phyloP scores from a whole-genome alignment of 2,329 filamentous ascomycete species.

The Rhexocercosporidium sp. region DNA sequence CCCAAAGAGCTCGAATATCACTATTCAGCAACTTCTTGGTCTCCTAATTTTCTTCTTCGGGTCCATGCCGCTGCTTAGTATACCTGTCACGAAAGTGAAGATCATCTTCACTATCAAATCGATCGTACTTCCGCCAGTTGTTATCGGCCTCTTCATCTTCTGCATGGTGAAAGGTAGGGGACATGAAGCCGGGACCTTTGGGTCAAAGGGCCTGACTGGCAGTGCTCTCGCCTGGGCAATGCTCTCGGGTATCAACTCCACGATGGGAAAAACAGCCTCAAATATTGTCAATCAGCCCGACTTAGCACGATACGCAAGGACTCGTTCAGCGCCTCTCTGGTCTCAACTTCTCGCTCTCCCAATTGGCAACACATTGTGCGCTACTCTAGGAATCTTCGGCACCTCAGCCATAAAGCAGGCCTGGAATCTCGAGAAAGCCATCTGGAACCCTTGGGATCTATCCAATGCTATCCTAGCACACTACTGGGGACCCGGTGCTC shows the following conservation, averaged over 20 bases:
- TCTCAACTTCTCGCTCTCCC: conserved; percentile 47
- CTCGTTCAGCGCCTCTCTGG: conserved; percentile 45
- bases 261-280: conserved; percentile 41
- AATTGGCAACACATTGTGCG: conserved; percentile 47
- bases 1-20: no score
- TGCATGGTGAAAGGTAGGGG: conserved; percentile 11
- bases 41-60: conserved; percentile 5
- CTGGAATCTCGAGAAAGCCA: conserved; percentile 41
- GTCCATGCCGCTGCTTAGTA: background rate
- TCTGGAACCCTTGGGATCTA: conserved; percentile 28
- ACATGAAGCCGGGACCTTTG: background rate
- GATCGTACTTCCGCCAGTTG: background rate
- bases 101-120: conserved; percentile 13
- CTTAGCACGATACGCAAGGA: conserved; percentile 46
- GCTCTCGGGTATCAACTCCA: conserved; percentile 42
- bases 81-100: conserved; percentile 1
- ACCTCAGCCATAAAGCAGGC: conserved; percentile 48
- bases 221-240: conserved; percentile 14
- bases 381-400: conserved; percentile 48
- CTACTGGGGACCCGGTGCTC: conserved; percentile 13
- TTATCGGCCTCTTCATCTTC: conserved; percentile 7
- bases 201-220: background rate
- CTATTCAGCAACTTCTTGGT: conserved; percentile 7
- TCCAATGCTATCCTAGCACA: conserved; percentile 15
- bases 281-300: conserved; percentile 48